phyloP scores from a whole-genome alignment of 495 filamentous ascomycete genomes.

The Podospora pseudopauciseta region DNA sequence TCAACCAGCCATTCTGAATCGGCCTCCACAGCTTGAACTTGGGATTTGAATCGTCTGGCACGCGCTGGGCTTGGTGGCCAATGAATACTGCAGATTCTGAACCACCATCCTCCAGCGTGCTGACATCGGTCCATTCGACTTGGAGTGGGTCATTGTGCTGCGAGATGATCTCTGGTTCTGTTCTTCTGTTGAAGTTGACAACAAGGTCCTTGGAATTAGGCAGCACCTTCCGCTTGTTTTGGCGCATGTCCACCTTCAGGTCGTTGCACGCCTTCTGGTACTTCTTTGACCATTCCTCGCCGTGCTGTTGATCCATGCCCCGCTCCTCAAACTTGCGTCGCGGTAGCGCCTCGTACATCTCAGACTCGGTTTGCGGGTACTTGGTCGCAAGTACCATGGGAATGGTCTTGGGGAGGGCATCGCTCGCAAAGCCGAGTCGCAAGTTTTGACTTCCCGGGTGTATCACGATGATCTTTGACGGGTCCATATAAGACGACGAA shows the following conservation, averaged over 20 bases:
- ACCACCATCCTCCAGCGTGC: conserved; percentile 46
- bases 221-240: conserved; percentile 85
- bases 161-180: conserved; percentile 74
- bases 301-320: conserved; percentile 75
- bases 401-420: conserved; percentile 88
- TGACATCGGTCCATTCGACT: conserved; percentile 93
- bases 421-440: conserved; percentile 86
- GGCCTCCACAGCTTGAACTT: conserved; percentile 92
- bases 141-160: conserved; percentile 91
- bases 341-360: conserved; percentile 81
- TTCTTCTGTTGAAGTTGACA: conserved; percentile 83
- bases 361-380: conserved; percentile 70
- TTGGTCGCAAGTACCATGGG: conserved; percentile 89
- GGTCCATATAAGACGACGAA: conserved; percentile 59
- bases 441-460: conserved; percentile 98
- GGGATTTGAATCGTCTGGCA: conserved; percentile 85
- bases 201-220: conserved; percentile 95
- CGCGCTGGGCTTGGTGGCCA: conserved; percentile 75
- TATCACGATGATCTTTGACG: conserved; percentile 89
- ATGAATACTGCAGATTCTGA: conserved; percentile 67
- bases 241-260: conserved; percentile 82
- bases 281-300: conserved; percentile 75
- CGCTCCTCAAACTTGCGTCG: conserved; percentile 75
- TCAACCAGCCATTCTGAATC: conserved; percentile 77
- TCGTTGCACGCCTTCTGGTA: conserved; percentile 79